Evolutionary conservation across 2,329 filamentous ascomycete species (phyloP).

Genomic region (Berkeleyomyces rouxiae): DNA sequence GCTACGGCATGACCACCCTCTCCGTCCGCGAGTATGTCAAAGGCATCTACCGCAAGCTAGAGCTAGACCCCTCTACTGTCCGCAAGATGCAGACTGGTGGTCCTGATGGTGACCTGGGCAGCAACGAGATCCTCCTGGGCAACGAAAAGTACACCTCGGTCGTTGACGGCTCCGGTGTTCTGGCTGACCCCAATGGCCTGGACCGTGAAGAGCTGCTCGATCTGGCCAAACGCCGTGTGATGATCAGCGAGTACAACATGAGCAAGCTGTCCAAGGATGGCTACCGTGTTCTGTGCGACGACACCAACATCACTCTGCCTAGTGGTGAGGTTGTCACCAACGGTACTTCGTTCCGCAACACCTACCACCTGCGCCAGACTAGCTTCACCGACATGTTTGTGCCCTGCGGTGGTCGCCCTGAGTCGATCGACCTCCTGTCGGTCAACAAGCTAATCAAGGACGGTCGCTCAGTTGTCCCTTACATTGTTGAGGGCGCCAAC

Average conservation of each 20-base stretch:
- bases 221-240: conserved; percentile 69
- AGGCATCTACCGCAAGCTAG: conserved; percentile 91
- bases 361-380: conserved; percentile 73
- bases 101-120: conserved; percentile 88
- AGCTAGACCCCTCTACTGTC: conserved; percentile 70
- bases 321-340: conserved; percentile 76
- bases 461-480: conserved; percentile 74
- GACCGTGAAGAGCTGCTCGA: conserved; percentile 69
- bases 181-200: conserved; percentile 82
- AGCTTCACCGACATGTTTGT: conserved; percentile 78
- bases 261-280: conserved; percentile 75
- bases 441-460: conserved; percentile 79
- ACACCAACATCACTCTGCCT: conserved; percentile 75
- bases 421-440: conserved; percentile 84
- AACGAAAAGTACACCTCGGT: conserved; percentile 92
- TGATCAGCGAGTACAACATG: conserved; percentile 77
- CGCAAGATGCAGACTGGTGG: conserved; percentile 95
- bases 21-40: conserved; percentile 92
- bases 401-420: conserved; percentile 86
- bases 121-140: conserved; percentile 90
- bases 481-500: conserved; percentile 95
- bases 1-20: conserved; percentile 93
- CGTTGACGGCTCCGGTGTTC: conserved; percentile 89
- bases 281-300: conserved; percentile 84
- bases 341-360: conserved; percentile 92